Evolutionary conservation across 345 rosid genomes (phyloP).

Genomic region (Euclidium syriacum): DNA sequence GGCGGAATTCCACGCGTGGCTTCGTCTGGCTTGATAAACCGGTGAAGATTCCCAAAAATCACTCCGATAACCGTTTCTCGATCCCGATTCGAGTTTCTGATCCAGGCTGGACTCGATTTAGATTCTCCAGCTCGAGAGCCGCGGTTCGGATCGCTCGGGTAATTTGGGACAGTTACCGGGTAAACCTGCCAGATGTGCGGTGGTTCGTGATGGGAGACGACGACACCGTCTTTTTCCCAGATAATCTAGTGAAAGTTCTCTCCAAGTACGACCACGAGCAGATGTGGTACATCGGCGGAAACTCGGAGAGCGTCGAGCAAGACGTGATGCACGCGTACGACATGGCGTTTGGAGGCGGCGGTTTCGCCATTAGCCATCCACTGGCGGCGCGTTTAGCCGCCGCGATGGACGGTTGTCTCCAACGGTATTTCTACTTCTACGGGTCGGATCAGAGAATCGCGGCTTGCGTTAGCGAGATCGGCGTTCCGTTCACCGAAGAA

Average conservation of each 20-base stretch:
- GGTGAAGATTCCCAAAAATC: neutral
- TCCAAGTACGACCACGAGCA: constrained; percentile 59
- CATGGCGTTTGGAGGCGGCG: constrained; percentile 98
- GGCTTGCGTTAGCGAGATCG: constrained; percentile 70
- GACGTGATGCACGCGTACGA: constrained; percentile 55
- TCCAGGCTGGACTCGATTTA: constrained; percentile 51
- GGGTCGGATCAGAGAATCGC: constrained; percentile 84
- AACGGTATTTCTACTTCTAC: constrained; percentile 57
- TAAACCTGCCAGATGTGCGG: constrained; percentile 45
- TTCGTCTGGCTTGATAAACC: constrained; percentile 59
- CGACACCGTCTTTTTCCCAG: constrained; percentile 66
- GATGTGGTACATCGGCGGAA: constrained; percentile 81
- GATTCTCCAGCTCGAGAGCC: constrained; percentile 49
- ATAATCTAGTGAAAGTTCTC: constrained; percentile 58
- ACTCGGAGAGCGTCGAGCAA: constrained; percentile 81
- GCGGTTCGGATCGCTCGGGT: constrained; percentile 80
- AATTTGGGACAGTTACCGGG: constrained; percentile 50
- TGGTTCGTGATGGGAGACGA: constrained; percentile 99
- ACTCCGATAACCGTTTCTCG: neutral
- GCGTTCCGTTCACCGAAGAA: constrained; percentile 59
- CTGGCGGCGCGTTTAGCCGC: constrained; percentile 52
- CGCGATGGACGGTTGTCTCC: constrained; percentile 63
- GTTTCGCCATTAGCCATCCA: constrained; percentile 70
- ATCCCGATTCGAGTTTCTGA: constrained; percentile 46
- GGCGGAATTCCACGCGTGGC: constrained; percentile 58